A percentile compares a stretch with the other conserved stretches of the same genome.
These are phyloP conservation scores for Toxoplasma gondii DNA, from an alignment of 169 alveolate species.

Conservation along the genomic window DNA sequence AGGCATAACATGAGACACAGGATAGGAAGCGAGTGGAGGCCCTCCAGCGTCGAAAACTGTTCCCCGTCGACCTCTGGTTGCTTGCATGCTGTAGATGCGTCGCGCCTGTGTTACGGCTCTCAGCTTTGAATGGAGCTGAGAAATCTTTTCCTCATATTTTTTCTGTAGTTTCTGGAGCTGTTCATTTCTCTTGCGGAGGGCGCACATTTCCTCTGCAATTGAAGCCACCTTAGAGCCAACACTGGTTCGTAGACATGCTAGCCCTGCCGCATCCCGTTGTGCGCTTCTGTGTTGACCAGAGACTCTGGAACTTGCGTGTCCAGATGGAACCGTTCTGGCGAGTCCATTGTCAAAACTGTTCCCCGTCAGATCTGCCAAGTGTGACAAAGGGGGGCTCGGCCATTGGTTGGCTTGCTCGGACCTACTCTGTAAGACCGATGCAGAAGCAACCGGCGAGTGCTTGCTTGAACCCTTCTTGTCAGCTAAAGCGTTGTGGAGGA, in stretches of 20 bases:
- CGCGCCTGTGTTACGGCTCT: constrained; percentile 1
- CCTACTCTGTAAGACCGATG: no score
- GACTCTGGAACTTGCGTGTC: background rate
- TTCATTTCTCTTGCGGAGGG: constrained; percentile 3
- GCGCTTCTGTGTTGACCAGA: background rate
- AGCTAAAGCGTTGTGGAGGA: no score
- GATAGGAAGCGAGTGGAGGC: background rate
- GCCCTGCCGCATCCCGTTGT: background rate
- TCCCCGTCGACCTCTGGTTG: background rate
- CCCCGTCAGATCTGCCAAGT: no score
- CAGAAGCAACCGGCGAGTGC: no score
- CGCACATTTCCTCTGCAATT: background rate
- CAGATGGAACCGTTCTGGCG: no score
- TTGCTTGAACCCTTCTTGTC: no score
- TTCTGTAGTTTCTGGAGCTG: background rate
- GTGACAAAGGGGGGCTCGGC: no score
- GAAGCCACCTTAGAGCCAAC: background rate
- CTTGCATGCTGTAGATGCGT: background rate
- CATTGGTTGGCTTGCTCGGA: no score
- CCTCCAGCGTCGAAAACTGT: background rate
- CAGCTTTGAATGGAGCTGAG: background rate
- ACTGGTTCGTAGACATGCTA: background rate
- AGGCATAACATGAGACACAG: background rate
- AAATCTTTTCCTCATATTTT: background rate
- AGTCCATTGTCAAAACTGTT: no score